phyloP scores from a whole-genome alignment of 1,284 basidiomycete species.

The Cryptococcus sp. region DNA sequence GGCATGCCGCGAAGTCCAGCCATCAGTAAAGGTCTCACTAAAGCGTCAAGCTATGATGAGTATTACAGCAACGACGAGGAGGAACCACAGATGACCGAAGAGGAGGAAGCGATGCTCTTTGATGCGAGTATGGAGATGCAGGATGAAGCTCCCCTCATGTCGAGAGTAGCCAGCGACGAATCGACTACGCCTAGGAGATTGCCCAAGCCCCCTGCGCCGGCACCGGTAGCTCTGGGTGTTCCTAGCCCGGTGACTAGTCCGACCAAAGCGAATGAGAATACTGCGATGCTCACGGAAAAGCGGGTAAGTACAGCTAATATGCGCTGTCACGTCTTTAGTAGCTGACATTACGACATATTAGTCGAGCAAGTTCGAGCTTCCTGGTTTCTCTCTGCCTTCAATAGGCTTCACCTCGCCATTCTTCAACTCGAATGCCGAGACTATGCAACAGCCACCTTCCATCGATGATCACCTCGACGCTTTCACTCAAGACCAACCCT shows the following conservation, averaged over 20 bases:
- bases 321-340: neutral
- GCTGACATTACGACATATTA: slow-evolving; percentile 4
- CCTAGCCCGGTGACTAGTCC: slow-evolving; percentile 40
- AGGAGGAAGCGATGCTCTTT: slow-evolving; percentile 19
- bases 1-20: slow-evolving; percentile 42
- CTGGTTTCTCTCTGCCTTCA: slow-evolving; percentile 42
- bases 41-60: slow-evolving; percentile 1
- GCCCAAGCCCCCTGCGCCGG: slow-evolving; percentile 39
- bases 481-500: neutral
- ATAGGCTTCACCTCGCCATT: slow-evolving; percentile 43
- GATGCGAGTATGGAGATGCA: slow-evolving; percentile 23
- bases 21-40: slow-evolving; percentile 17
- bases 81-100: slow-evolving; percentile 7
- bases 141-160: neutral
- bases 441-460: slow-evolving; percentile 12
- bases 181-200: slow-evolving; percentile 21
- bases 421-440: slow-evolving; percentile 16
- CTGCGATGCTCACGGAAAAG: slow-evolving; percentile 14
- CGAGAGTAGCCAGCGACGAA: slow-evolving; percentile 9
- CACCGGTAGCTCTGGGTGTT: slow-evolving; percentile 32
- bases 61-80: slow-evolving; percentile 6
- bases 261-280: slow-evolving; percentile 10
- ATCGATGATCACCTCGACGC: slow-evolving; percentile 1
- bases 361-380: slow-evolving; percentile 33
- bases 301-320: slow-evolving; percentile 21